phyloP scores from a whole-genome alignment of 345 rosid genomes.

The Mangifera indica region DNA sequence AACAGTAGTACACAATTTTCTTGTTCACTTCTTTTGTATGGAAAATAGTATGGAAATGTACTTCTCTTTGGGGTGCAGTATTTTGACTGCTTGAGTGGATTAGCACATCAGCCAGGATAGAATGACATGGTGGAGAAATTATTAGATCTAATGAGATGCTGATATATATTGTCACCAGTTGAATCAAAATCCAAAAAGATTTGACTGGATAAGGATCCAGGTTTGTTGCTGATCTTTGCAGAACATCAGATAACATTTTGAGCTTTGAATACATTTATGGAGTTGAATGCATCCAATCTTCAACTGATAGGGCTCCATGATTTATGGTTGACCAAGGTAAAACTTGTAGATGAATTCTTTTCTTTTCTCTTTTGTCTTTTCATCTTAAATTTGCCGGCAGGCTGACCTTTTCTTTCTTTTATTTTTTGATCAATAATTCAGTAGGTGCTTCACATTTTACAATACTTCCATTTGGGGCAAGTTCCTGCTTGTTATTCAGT shows the following conservation, averaged over 20 bases:
- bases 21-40: not conserved
- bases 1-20: not conserved
- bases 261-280: not conserved
- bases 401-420: not conserved
- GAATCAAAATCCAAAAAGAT: not conserved
- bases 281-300: not conserved
- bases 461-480: not conserved
- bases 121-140: not conserved
- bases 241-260: not conserved
- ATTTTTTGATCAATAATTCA: not conserved
- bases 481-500: not conserved
- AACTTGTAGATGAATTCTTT: not conserved
- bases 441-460: not conserved
- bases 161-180: not conserved
- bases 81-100: not conserved
- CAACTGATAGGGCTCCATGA: not conserved
- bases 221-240: not conserved
- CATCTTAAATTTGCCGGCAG: not conserved
- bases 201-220: not conserved
- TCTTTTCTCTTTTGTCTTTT: conserved; percentile 1
- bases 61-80: not conserved
- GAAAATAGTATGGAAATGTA: not conserved
- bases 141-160: not conserved
- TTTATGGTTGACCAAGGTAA: not conserved
- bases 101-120: no score